Evolutionary conservation across 805 yeast genomes (phyloP).

Genomic region (Yarrowia divulgata): DNA sequence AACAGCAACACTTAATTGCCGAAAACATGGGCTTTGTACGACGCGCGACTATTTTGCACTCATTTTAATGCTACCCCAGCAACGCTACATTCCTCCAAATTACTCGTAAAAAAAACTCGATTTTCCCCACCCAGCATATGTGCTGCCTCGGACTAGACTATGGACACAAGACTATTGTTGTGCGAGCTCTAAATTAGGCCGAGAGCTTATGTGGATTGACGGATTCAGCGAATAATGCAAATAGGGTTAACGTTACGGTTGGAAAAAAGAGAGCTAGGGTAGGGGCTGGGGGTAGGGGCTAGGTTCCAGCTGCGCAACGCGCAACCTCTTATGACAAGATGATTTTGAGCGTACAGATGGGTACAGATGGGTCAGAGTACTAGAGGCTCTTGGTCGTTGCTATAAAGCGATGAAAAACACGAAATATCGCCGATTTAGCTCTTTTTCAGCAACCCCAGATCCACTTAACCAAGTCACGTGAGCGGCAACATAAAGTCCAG

Average conservation of each 20-base stretch:
- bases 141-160: conserved; percentile 27
- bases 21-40: too few species aligned
- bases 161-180: conserved; percentile 23
- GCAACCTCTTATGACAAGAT: too few species aligned
- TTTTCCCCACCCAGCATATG: conserved; percentile 10
- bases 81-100: background rate
- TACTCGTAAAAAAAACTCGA: too few species aligned
- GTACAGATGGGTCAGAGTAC: too few species aligned
- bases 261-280: background rate
- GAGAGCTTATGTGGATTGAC: background rate
- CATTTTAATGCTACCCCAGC: background rate
- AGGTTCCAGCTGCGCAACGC: background rate
- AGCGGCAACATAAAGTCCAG: background rate
- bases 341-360: too few species aligned
- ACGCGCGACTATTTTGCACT: too few species aligned
- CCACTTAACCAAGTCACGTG: conserved; percentile 1
- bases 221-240: background rate
- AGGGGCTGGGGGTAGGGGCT: conserved; percentile 5
- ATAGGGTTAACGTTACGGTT: background rate
- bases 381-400: too few species aligned
- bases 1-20: too few species aligned
- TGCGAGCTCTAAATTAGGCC: conserved; percentile 30
- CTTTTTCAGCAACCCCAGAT: too few species aligned
- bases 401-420: too few species aligned
- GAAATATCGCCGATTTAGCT: too few species aligned